phyloP scores from a whole-genome alignment of 306 rosid genomes.

The Prunus campanulata region DNA sequence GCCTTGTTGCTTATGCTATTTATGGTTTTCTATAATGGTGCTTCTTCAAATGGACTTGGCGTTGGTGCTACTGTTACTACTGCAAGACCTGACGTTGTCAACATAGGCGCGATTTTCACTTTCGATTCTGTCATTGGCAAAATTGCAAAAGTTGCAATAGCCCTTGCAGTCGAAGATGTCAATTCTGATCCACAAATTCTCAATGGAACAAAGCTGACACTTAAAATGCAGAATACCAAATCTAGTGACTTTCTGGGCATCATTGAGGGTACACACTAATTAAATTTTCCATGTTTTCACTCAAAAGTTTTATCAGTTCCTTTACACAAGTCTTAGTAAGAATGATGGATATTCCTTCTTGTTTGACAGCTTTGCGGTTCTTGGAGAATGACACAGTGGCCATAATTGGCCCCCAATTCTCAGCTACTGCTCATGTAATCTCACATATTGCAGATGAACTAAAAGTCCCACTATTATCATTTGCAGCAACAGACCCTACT shows the following conservation, averaged over 20 bases:
- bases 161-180: slow-evolving; percentile 50
- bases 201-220: slow-evolving; percentile 39
- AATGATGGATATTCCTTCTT: neutral
- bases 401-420: slow-evolving; percentile 55
- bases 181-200: slow-evolving; percentile 39
- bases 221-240: slow-evolving; percentile 43
- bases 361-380: slow-evolving; percentile 36
- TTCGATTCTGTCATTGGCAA: slow-evolving; percentile 47
- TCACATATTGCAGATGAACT: slow-evolving; percentile 55
- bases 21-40: slow-evolving; percentile 17
- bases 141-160: slow-evolving; percentile 52
- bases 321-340: neutral
- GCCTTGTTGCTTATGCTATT: slow-evolving; percentile 29
- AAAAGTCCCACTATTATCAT: slow-evolving; percentile 51
- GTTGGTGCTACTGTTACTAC: neutral
- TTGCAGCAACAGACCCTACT: slow-evolving; percentile 38
- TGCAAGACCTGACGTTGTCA: slow-evolving; percentile 28
- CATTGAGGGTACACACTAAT: slow-evolving; percentile 36
- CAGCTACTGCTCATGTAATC: slow-evolving; percentile 50
- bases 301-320: neutral
- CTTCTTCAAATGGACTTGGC: slow-evolving; percentile 11
- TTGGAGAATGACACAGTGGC: slow-evolving; percentile 56
- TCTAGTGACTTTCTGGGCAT: slow-evolving; percentile 56
- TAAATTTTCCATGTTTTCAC: neutral
- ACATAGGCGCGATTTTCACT: slow-evolving; percentile 49